Base-by-base conservation (phyloP, 139 green algal species). In the Micractinium conductrix region DNA sequence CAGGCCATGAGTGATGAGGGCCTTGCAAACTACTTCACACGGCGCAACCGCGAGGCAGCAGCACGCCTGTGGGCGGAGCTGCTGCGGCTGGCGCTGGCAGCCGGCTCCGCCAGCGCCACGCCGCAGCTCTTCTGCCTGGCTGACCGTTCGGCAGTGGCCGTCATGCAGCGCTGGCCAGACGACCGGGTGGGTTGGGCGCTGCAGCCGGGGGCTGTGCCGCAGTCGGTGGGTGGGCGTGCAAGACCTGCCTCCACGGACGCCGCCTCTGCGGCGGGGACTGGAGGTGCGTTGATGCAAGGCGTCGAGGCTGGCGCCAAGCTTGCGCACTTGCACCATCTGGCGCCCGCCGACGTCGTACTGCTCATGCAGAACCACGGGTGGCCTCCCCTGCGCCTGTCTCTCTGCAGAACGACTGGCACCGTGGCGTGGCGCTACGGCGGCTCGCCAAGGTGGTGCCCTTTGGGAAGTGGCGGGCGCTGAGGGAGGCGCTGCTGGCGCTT, bases 391-490 rank as follows among this genome's bases (percentile, higher is more conserved):
- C 16, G 48, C 10, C 48, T 58, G 12, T 10, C 48, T 58, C 48
- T 14, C 28, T 48, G 76, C 76, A 82, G 76, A 12, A 38, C 4
- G 24, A 33, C 63, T 82, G 76, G 76, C 76, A 82, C 17, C 62
- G 58, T 38, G 33, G 68, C 58, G 10, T 24, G 19, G 62, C 40
- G 38, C 76, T 82, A 38, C 76, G 72, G 38, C 76, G 55, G 14
- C 76, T 82, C 0, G 76, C 76, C 37, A 82, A 72, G 40, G 17
- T 82, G 14, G 76, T 26, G 76, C 76, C 76, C 1, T 73, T 42
- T 26, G 76, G 76, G 24, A 82, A 82, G 76, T 82, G 76, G 76
- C 76, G 76, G 38, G 76, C 76, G 38, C 76, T 82, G 55, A 38
- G 76, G 1, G 76, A 82, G 76, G 58, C 58, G 12, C 55, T 82